Conservation (phyloP, 306 rosid species). For the Rosa multiflora region DNA sequence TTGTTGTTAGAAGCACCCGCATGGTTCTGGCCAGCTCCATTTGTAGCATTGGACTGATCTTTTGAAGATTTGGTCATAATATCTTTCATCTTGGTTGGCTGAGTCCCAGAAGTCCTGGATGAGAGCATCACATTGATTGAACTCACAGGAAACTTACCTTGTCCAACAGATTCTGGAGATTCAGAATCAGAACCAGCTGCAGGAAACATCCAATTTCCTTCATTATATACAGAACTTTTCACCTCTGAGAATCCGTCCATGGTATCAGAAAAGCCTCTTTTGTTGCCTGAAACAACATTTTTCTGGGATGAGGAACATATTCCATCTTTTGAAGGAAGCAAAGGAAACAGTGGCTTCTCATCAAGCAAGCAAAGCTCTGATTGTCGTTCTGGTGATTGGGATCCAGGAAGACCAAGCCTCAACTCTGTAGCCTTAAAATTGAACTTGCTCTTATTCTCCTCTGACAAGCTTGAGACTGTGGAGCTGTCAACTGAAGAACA, state of each 20-base stretch:
- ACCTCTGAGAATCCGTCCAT: conserved; percentile 72
- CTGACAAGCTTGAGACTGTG: conserved; percentile 52
- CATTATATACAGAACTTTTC: conserved; percentile 31
- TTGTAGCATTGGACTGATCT: conserved; percentile 62
- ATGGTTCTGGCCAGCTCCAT: conserved; percentile 49
- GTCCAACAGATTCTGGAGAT: conserved; percentile 37
- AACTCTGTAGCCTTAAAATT: conserved; percentile 86
- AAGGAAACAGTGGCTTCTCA: conserved; percentile 79
- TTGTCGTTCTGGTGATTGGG: conserved; percentile 75
- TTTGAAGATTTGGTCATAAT: conserved; percentile 50
- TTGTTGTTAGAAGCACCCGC: conserved; percentile 42
- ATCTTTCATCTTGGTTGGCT: conserved; percentile 52
- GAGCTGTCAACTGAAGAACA: conserved; percentile 96
- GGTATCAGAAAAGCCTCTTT: conserved; percentile 87
- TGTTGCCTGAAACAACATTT: conserved; percentile 70
- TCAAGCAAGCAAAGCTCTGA: conserved; percentile 48
- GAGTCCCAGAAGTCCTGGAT: conserved; percentile 65
- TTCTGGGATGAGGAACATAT: conserved; percentile 50
- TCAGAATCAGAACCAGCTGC: conserved; percentile 37
- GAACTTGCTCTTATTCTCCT: conserved; percentile 61
- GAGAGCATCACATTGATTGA: conserved; percentile 52
- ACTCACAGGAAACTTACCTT: conserved; percentile 68
- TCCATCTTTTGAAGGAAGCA: conserved; percentile 84
- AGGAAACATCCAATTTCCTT: conserved; percentile 39
- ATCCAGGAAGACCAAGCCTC: conserved; percentile 95